Evolutionary conservation across 768 basidiomycete genomes (phyloP).

Genomic region (Ramaria sp.): DNA sequence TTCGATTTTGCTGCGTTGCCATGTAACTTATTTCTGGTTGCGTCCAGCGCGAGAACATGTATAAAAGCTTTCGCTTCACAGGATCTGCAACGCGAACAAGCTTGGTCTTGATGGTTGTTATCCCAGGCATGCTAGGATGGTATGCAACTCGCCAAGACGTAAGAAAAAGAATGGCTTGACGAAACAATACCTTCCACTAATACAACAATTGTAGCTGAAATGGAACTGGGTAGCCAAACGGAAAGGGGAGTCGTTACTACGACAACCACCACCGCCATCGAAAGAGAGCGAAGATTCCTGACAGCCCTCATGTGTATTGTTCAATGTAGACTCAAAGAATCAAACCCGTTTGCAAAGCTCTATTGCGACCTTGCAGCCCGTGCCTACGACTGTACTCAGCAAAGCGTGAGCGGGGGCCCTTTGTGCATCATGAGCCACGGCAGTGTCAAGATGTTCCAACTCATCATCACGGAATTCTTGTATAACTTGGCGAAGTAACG

Average conservation of each 20-base stretch:
- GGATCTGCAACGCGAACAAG: slow-evolving; percentile 50
- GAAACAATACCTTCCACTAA: neutral
- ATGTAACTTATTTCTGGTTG: neutral
- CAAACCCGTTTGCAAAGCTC: slow-evolving; percentile 78
- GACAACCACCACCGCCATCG: slow-evolving; percentile 7
- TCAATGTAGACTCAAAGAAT: neutral
- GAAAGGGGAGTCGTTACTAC: slow-evolving; percentile 31
- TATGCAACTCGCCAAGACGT: slow-evolving; percentile 30
- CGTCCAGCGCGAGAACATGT: slow-evolving; percentile 70
- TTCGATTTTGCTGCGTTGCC: neutral
- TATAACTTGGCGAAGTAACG: slow-evolving; percentile 60
- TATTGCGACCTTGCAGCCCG: slow-evolving; percentile 84
- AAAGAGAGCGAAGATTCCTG: neutral
- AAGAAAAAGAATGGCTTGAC: slow-evolving; percentile 15
- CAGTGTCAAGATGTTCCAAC: slow-evolving; percentile 86
- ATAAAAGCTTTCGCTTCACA: slow-evolving; percentile 76
- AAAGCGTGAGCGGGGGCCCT: slow-evolving; percentile 87
- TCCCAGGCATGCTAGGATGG: slow-evolving; percentile 47
- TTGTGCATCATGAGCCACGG: slow-evolving; percentile 80
- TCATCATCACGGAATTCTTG: slow-evolving; percentile 90
- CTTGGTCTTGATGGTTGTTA: slow-evolving; percentile 44
- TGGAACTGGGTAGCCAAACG: slow-evolving; percentile 46
- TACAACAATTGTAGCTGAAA: slow-evolving; percentile 19
- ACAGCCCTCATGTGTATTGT: neutral
- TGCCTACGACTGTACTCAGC: slow-evolving; percentile 73